A percentile compares a stretch with the other conserved stretches of the same genome.
Evolutionary conservation across 2,329 filamentous ascomycete genomes (phyloP).

Genomic region (Aotearoamyces nothofagi): DNA sequence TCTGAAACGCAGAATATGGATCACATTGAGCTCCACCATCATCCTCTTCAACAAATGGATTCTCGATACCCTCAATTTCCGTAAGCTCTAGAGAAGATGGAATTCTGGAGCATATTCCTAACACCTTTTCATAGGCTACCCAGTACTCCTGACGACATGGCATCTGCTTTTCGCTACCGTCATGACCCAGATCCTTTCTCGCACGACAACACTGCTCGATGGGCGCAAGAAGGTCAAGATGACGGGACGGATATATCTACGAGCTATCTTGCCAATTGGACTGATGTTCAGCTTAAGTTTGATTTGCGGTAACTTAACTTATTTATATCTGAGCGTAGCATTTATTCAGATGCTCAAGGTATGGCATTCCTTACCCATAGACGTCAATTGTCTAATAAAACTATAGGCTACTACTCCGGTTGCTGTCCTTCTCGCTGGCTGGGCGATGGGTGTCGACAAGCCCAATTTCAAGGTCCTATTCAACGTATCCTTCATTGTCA

Average conservation of each 20-base stretch:
- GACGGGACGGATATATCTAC: constrained; percentile 84
- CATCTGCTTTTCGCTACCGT: constrained; percentile 85
- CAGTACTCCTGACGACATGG: constrained; percentile 86
- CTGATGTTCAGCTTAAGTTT: constrained; percentile 91
- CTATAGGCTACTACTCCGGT: constrained; percentile 84
- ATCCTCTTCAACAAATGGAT: constrained; percentile 99
- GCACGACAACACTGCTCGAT: constrained; percentile 80
- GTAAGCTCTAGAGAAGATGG: constrained; percentile 31
- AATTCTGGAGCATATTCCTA: constrained; percentile 11
- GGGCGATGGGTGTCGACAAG: constrained; percentile 71
- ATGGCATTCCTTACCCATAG: constrained; percentile 6
- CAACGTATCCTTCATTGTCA: constrained; percentile 88
- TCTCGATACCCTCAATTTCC: constrained; percentile 70
- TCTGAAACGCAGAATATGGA: constrained; percentile 91
- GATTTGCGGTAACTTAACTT: constrained; percentile 93
- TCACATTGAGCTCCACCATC: constrained; percentile 78
- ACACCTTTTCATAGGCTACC: constrained; percentile 36
- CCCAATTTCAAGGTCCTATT: constrained; percentile 76
- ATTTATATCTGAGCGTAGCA: constrained; percentile 85
- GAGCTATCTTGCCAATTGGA: constrained; percentile 88
- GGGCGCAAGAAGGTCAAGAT: constrained; percentile 94
- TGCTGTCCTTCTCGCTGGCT: constrained; percentile 78
- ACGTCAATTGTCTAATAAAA: no score
- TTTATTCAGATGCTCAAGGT: constrained; percentile 99
- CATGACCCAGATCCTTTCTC: constrained; percentile 87